Evolutionary conservation across 2,329 filamentous ascomycete genomes (phyloP).

Genomic region (Aspergillus fumigatus): DNA sequence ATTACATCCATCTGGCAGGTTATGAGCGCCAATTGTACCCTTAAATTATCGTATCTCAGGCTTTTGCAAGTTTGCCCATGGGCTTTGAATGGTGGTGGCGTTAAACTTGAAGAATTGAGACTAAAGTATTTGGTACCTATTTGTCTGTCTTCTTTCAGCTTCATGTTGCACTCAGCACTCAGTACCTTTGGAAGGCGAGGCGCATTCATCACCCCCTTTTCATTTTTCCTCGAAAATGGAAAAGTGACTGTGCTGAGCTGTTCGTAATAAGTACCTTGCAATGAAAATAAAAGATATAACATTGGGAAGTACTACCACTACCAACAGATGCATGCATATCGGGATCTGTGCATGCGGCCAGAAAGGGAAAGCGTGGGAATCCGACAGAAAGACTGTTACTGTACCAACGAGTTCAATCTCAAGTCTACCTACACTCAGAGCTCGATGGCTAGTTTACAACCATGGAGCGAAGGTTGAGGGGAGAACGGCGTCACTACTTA

Average conservation of each 20-base stretch:
- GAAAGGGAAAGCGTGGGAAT: conserved; percentile 18
- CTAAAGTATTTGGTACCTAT: background rate
- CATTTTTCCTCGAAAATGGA: background rate
- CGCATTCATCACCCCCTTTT: background rate
- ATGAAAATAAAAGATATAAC: background rate
- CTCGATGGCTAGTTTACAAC: background rate
- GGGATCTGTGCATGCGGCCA: conserved; percentile 17
- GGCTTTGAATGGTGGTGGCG: background rate
- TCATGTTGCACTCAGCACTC: no score
- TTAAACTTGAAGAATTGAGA: background rate
- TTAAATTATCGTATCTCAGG: background rate
- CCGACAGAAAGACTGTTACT: conserved; percentile 1
- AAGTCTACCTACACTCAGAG: background rate
- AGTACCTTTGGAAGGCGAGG: no score
- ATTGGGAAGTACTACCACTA: background rate
- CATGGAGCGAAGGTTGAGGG: background rate
- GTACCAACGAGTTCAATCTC: background rate
- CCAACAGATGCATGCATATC: conserved; percentile 5
- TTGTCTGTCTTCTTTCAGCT: background rate
- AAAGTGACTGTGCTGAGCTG: background rate
- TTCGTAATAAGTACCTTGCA: no score
- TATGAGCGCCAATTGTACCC: background rate
- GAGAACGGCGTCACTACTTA: background rate
- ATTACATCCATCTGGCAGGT: background rate
- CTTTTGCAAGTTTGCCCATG: background rate